Conservation (phyloP, 805 yeast species). For the Saturnispora galanensis region DNA sequence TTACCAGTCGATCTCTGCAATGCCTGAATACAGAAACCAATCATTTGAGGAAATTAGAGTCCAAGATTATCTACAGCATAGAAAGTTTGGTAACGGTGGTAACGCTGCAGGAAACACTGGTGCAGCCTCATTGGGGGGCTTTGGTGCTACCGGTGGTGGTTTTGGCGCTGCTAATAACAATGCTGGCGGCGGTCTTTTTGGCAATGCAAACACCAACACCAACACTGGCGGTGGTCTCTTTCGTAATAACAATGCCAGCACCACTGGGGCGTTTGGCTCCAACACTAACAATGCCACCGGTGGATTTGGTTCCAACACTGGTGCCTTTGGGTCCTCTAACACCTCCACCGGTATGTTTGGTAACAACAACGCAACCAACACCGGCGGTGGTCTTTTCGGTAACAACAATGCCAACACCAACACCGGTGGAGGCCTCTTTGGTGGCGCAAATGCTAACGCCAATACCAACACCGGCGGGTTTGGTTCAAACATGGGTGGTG, state of each 20-base stretch:
- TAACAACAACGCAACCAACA: constrained; percentile 21
- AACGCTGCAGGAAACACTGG: constrained; percentile 14
- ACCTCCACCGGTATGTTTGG: constrained; percentile 6
- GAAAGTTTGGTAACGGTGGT: constrained; percentile 43
- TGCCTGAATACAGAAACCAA: constrained; percentile 81
- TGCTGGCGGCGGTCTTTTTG: constrained; percentile 15
- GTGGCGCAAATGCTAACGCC: constrained; percentile 6
- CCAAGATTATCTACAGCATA: constrained; percentile 74
- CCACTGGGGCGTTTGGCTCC: constrained; percentile 39
- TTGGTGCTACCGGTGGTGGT: constrained; percentile 26
- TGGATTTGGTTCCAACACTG: constrained; percentile 25
- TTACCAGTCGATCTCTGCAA: constrained; percentile 68
- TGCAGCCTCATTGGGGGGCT: constrained; percentile 15
- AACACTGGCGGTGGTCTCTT: constrained; percentile 18
- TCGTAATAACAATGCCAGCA: constrained; percentile 22
- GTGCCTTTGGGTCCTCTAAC: constrained; percentile 18
- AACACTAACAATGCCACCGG: constrained; percentile 14
- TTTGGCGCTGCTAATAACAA: constrained; percentile 27
- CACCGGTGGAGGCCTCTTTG: constrained; percentile 14
- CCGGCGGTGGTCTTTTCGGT: constrained; percentile 33
- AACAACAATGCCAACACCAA: constrained; percentile 13
- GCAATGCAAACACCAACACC: too few species aligned
- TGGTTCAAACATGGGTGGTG: too few species aligned
- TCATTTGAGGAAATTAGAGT: constrained; percentile 83
- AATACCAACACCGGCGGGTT: background rate